Percentiles rank a stretch among this genome's conserved stretches.
Evolutionary conservation across 192 early-diverging fungal genomes (phyloP).

Genomic region (Kappamyces sp.): DNA sequence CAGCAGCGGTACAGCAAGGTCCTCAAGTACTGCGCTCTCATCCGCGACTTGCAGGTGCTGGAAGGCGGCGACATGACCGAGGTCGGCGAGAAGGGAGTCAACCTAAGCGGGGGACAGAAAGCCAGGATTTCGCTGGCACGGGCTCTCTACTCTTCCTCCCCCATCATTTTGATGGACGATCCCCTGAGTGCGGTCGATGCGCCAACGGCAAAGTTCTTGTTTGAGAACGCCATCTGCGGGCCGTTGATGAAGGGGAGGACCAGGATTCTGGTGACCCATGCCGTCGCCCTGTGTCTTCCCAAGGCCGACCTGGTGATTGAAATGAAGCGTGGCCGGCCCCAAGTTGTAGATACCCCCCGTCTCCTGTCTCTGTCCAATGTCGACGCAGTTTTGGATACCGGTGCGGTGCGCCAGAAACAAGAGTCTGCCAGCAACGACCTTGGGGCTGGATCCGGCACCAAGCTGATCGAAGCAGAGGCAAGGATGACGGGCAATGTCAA

Average conservation of each 20-base stretch:
- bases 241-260: constrained; percentile 69
- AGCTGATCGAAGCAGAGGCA: constrained; percentile 18
- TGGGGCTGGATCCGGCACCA: not conserved
- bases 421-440: not conserved
- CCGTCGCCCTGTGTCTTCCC: constrained; percentile 25
- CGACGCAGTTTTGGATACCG: constrained; percentile 12
- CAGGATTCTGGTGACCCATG: constrained; percentile 80
- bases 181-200: constrained; percentile 85
- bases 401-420: not conserved
- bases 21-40: constrained; percentile 72
- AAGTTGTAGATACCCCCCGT: too few relatives aligned
- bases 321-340: constrained; percentile 27
- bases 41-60: constrained; percentile 75
- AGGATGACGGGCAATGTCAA: constrained; percentile 7
- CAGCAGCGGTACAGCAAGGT: constrained; percentile 68
- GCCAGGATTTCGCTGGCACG: constrained; percentile 45
- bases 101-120: constrained; percentile 35
- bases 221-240: constrained; percentile 62
- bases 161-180: constrained; percentile 73
- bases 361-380: not conserved
- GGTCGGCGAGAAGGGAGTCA: constrained; percentile 58
- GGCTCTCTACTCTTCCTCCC: constrained; percentile 59
- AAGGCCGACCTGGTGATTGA: constrained; percentile 27
- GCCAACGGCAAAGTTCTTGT: constrained; percentile 81
- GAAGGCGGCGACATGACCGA: constrained; percentile 78